Evolutionary conservation across 1,139 yeast genomes (phyloP), one percentile per base, ranked within the genome.

Genomic region (Pichia sp.): DNA sequence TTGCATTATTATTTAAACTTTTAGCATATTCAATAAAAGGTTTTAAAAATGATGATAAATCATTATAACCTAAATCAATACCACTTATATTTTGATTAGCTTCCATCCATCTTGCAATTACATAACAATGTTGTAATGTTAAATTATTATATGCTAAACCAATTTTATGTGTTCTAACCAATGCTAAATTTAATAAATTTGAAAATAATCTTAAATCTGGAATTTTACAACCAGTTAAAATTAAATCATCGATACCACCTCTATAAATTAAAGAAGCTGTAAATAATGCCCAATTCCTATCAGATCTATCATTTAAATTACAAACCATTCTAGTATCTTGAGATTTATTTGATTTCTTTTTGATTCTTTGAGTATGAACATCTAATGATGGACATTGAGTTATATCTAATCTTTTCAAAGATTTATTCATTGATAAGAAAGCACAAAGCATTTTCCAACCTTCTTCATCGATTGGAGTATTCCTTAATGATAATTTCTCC

Each of bases 361-460:
- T 67, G 22, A 70, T 63, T 54, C 72, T 77, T 53, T 77, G 74
- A 1, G 75, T 72, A 52, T 77, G 77, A 4, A 79, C 74, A 4
- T 72, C 63, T 25, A 81, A 61, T 2, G 77, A 65, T 2, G 85
- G 82, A 47, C 84, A 82, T 63, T 81, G 86, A 0, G 91, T 79
- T 17, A 83, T 62, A 56, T 83, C 93, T 30, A 83, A 54, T 36
- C 76, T 69, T 39, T 67, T 67, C 36, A 82, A 53, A 1, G 72
- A 72, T 36, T 67, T 72, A 49, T 78, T 78, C 56, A 80, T 71
- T 1, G 84, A 71, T 21, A 83, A 62, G 50, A 82, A 82, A 76
- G 82, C 79, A 49, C 86, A 79, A 28, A 83, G 60, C 34, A 79
- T 57, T 39, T 73, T 72, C 91, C 91, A 83, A 7, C 91, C 93